phyloP scores from a whole-genome alignment of 768 basidiomycete genomes.

The Leccinum subgranulosum region DNA sequence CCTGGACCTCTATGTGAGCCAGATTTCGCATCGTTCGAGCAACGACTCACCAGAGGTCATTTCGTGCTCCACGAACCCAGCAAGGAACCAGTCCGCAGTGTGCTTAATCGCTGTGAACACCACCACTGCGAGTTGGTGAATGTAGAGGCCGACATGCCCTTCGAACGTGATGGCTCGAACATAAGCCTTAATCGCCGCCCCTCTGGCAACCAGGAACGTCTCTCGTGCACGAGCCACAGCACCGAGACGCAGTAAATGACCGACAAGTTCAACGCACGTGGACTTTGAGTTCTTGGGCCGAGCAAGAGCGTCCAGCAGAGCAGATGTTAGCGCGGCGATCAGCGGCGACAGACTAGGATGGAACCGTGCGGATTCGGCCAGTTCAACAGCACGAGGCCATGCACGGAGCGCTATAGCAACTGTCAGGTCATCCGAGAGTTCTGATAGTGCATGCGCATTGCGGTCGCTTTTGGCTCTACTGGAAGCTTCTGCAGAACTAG shows the following conservation, averaged over 20 bases:
- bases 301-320: slow-evolving; percentile 72
- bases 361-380: slow-evolving; percentile 82
- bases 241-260: slow-evolving; percentile 70
- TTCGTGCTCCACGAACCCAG: slow-evolving; percentile 93
- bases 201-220: slow-evolving; percentile 78
- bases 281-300: slow-evolving; percentile 76
- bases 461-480: slow-evolving; percentile 75
- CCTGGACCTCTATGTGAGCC: slow-evolving; percentile 42
- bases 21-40: neutral
- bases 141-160: slow-evolving; percentile 80
- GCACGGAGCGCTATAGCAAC: slow-evolving; percentile 87
- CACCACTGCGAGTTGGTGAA: slow-evolving; percentile 84
- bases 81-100: slow-evolving; percentile 96
- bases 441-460: slow-evolving; percentile 83
- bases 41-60: slow-evolving; percentile 58
- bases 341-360: slow-evolving; percentile 62
- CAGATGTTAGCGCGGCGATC: slow-evolving; percentile 62
- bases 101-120: slow-evolving; percentile 95
- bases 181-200: slow-evolving; percentile 67
- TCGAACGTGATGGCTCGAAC: slow-evolving; percentile 89
- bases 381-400: slow-evolving; percentile 82
- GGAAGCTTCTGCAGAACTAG: slow-evolving; percentile 35
- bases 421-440: slow-evolving; percentile 88
- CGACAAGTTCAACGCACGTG: slow-evolving; percentile 64
- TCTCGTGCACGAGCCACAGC: slow-evolving; percentile 70